Evolutionary conservation across 78 protist species (phyloP), one percentile per base, ranked within the genome.

Genomic region (Dictyostelium intermedium): DNA sequence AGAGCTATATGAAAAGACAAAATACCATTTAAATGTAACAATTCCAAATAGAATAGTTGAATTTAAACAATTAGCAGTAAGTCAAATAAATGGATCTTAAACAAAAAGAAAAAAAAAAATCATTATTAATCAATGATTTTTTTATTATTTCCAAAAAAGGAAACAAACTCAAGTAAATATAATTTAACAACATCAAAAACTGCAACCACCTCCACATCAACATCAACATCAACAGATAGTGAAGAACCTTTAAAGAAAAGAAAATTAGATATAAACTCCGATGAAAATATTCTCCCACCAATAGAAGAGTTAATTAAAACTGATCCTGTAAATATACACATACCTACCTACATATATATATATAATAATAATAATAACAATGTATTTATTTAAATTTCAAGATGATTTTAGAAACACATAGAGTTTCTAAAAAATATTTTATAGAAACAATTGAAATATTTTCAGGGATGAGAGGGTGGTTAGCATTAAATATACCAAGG

Each of bases 401-500:
- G 86, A 10, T 1, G 0, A 73, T 85, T 56, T 5, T 85, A 4
- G 66, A 85, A 74, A 27, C 35, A 25, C 91, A 85, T 11, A 74
- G 5, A 30, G 27, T 11, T 45, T 53, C 74, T 20, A 72, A 74
- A 18, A 72, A 74, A 35, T n/a, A 74, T 56, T 85, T 73, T 74
- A 76, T 85, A 1, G 91, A 85, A 37, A n/a, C 76, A 0, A 50
- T 85, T 74, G 73, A 85, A 23, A 85, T 72, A 37, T 85, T 85
- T 20, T 47, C 73, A 18, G 73, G 72, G 20, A 74, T 85, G 72
- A 41, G 83, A 50, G 11, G 32, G 34, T 85, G 91, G 91, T 50
- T 85, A 10, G 0, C 63, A 37, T 85, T 85, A 53, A 85, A 85
- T 34, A 45, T 85, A 32, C 91, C 91, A 72, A 85, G 60, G 34